Conservation (phyloP, 164 flowering plant genomes). For the Aristolochia fimbriata region DNA sequence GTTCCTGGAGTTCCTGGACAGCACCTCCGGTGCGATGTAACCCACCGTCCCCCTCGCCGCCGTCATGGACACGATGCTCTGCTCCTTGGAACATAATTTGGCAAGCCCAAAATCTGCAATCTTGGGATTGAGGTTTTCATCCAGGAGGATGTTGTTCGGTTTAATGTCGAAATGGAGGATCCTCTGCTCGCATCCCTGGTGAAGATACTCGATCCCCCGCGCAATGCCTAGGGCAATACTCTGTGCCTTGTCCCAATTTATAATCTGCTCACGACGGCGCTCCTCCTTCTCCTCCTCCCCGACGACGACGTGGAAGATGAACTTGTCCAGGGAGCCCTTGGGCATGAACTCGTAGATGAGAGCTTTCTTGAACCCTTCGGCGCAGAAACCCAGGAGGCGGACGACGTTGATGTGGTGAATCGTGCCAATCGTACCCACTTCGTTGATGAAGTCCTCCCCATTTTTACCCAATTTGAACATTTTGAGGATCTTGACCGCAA, state of each 20-base stretch:
- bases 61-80: constrained; percentile 5
- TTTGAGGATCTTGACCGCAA: constrained; percentile 5
- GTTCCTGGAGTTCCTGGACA: constrained; percentile 2
- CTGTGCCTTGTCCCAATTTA: constrained; percentile 2
- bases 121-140: constrained; percentile 5
- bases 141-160: constrained; percentile 5
- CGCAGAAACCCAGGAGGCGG: too few species aligned
- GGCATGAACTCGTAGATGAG: too few species aligned
- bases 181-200: constrained; percentile 2
- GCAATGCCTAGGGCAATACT: constrained; percentile 3
- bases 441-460: too few species aligned
- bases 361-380: too few species aligned
- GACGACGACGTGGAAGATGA: too few species aligned
- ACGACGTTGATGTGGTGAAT: too few species aligned
- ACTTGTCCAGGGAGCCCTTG: too few species aligned
- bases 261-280: too few species aligned
- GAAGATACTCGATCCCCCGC: constrained; percentile 6
- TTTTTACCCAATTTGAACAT: too few species aligned
- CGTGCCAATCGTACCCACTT: too few species aligned
- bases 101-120: constrained; percentile 9
- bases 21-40: constrained; percentile 6
- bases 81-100: constrained; percentile 1
- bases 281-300: too few species aligned
- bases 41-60: constrained; percentile 5
- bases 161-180: constrained; percentile 8